A percentile compares a stretch with the other conserved stretches of the same genome.
Evolutionary conservation across 768 basidiomycete species (phyloP).

Genomic region (Collybiopsis confluens): DNA sequence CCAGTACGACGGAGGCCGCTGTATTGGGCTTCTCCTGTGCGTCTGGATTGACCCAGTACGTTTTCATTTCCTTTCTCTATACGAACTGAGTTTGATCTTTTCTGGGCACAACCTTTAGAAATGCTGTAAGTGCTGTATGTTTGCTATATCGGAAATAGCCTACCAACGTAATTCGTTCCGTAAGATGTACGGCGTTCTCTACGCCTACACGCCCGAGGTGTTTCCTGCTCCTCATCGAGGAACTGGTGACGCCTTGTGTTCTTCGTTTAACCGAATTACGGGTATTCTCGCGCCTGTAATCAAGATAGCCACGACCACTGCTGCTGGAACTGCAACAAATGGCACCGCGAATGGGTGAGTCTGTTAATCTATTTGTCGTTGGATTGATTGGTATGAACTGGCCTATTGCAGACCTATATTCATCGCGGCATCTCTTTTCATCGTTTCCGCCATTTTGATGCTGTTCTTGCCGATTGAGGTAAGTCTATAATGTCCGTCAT

Average conservation of each 20-base stretch:
- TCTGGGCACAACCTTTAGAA: not conserved
- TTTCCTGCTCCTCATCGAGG: slow-evolving; percentile 53
- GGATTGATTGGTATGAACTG: not conserved
- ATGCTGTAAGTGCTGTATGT: not conserved
- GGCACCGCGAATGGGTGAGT: slow-evolving; percentile 7
- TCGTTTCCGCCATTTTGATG: slow-evolving; percentile 1
- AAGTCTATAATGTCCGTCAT: not conserved
- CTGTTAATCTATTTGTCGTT: not conserved
- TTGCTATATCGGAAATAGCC: not conserved
- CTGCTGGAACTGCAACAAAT: slow-evolving; percentile 1
- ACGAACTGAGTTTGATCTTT: not conserved
- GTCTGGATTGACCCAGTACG: slow-evolving; percentile 36
- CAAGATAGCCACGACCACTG: slow-evolving; percentile 8
- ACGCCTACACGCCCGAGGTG: slow-evolving; percentile 45
- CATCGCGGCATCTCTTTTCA: slow-evolving; percentile 1
- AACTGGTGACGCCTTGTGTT: slow-evolving; percentile 52
- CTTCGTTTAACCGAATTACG: slow-evolving; percentile 50
- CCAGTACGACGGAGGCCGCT: slow-evolving; percentile 32
- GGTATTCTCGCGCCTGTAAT: slow-evolving; percentile 48
- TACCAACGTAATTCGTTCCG: not conserved
- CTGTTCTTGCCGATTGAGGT: slow-evolving; percentile 9
- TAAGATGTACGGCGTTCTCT: slow-evolving; percentile 26
- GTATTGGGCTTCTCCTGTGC: slow-evolving; percentile 46
- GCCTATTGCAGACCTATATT: slow-evolving; percentile 2
- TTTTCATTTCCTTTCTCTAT: slow-evolving; percentile 4